Evolutionary conservation across 345 rosid species (phyloP), one percentile per base, ranked within the genome.

Genomic region (Camelina neglecta): DNA sequence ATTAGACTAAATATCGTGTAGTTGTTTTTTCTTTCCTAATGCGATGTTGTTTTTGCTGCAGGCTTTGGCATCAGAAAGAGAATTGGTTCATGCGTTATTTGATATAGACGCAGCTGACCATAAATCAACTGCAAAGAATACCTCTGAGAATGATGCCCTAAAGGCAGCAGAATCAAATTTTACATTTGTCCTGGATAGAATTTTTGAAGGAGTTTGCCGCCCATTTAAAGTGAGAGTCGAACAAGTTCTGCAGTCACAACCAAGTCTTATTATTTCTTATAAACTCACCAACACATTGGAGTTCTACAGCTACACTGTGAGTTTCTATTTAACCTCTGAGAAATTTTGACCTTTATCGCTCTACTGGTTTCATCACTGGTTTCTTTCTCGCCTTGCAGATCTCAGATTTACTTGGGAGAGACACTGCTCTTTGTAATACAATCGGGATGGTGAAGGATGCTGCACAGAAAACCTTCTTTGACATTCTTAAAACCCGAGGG

Each of bases 151-250:
- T 76, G 87, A 83, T 80, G 67, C 69, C 63, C 85, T 86, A 54
- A 96, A 96, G 86, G 72, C 85, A 60, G 75, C 82, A 68, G 97
- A 91, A 77, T 79, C 96, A 50, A 92, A 96, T 78, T 81, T 88
- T 70, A 85, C 88, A 36, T 93, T 89, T 84, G 91, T 96, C 68
- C 85, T 93, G 69, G 99, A 96, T 81, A 96, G 99, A 86, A 89
- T 96, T 77, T 93, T 96, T 73, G 97, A 96, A 86, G 99, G 99
- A 81, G 98, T 96, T 79, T 96, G 98, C 79, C 86, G 99, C 60
- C 99, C 99, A 35, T 93, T 96, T 82, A 96, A 96, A 93, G 96
- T 96, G 68, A 87, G 98, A 85, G 98, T 96, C 42, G 99, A 96
- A 71, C 99, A 93, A 87, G 99, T 93, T 70, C 68, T 96, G 81